Evolutionary conservation across 805 yeast species (phyloP).

Genomic region (Torulaspora gathmanii): DNA sequence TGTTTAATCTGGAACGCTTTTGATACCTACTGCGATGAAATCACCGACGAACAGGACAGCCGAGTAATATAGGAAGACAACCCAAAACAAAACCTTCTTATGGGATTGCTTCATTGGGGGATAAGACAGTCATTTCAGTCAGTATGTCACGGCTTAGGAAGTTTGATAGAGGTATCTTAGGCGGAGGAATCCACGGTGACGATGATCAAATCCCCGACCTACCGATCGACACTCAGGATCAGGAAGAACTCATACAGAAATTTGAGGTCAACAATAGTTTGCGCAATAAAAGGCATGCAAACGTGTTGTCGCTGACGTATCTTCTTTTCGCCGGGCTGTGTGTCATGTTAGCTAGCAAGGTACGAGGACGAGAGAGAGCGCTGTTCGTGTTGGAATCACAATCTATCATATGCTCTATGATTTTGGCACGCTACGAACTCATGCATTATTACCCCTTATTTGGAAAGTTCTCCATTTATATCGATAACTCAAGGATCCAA

Average conservation of each 20-base stretch:
- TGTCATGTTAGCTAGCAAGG: constrained; percentile 21
- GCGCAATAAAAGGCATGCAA: constrained; percentile 20
- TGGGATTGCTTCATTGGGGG: too few relatives aligned
- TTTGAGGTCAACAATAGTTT: constrained; percentile 23
- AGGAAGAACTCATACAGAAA: constrained; percentile 29
- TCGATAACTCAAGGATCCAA: constrained; percentile 21
- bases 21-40: not conserved
- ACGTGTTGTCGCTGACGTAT: constrained; percentile 19
- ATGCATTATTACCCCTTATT: constrained; percentile 20
- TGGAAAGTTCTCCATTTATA: constrained; percentile 13
- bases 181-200: constrained; percentile 7
- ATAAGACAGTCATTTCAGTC: not conserved
- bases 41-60: not conserved
- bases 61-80: not conserved
- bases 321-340: constrained; percentile 25
- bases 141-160: constrained; percentile 27
- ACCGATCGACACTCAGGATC: constrained; percentile 34
- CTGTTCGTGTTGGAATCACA: constrained; percentile 18
- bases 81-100: not conserved
- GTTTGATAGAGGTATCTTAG: constrained; percentile 16
- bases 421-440: constrained; percentile 28
- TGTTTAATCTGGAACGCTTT: not conserved
- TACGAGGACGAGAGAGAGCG: constrained; percentile 12
- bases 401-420: constrained; percentile 27
- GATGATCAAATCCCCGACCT: constrained; percentile 13